A percentile compares a stretch with the other conserved stretches of the same genome.
Conservation (phyloP, 2,329 filamentous ascomycete species). For the Didymella segeticola region DNA sequence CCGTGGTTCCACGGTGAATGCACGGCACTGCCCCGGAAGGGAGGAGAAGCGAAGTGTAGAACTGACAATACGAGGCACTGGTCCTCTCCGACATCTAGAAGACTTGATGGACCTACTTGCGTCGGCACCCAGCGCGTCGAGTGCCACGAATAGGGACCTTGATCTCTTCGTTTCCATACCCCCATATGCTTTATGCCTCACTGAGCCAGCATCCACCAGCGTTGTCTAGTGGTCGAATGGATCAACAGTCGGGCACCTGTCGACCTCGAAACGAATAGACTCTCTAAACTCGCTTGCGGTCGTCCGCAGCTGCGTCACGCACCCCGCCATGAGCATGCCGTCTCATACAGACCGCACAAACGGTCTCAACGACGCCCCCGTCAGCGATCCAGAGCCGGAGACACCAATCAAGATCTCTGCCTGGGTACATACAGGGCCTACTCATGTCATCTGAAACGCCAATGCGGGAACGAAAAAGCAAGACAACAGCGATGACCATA, state of each 20-base stretch:
- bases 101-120: neutral
- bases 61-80: constrained; percentile 23
- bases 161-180: too few species aligned
- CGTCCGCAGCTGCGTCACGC: constrained; percentile 3
- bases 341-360: constrained; percentile 19
- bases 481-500: constrained; percentile 1
- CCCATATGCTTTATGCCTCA: neutral
- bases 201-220: neutral
- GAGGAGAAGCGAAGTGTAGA: constrained; percentile 31
- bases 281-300: neutral
- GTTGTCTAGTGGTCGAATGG: neutral
- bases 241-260: neutral
- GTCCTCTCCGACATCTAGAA: constrained; percentile 1
- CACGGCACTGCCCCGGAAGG: constrained; percentile 24
- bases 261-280: neutral
- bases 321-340: constrained; percentile 23
- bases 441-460: constrained; percentile 30
- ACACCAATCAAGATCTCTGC: constrained; percentile 30
- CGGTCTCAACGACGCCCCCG: constrained; percentile 29
- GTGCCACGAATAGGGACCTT: too few species aligned
- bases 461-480: constrained; percentile 29
- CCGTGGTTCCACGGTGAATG: constrained; percentile 19
- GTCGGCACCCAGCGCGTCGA: neutral
- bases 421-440: constrained; percentile 21
- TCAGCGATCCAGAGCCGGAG: constrained; percentile 20